phyloP scores from a whole-genome alignment of 352 stramenopile genomes.

The Phytophthora chlamydospora region DNA sequence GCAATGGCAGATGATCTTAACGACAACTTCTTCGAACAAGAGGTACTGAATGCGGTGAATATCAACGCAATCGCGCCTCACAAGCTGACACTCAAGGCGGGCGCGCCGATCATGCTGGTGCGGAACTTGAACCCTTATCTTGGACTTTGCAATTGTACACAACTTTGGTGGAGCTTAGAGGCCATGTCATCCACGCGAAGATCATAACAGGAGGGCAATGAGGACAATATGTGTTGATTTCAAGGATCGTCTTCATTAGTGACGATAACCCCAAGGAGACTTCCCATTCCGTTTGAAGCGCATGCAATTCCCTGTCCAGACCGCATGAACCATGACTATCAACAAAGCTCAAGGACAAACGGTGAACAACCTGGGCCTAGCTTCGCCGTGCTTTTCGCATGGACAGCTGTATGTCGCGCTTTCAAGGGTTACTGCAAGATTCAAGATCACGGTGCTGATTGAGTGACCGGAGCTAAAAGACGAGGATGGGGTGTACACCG shows the following conservation, averaged over 20 bases:
- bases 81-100: slow-evolving; percentile 30
- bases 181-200: no score
- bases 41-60: no score
- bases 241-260: slow-evolving; percentile 26
- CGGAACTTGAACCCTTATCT: no score
- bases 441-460: slow-evolving; percentile 25
- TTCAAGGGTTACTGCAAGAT: slow-evolving; percentile 9
- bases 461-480: slow-evolving; percentile 19
- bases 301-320: slow-evolving; percentile 36
- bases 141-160: no score
- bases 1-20: no score
- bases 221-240: slow-evolving; percentile 25
- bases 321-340: slow-evolving; percentile 41
- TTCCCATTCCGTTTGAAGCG: slow-evolving; percentile 31
- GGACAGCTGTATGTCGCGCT: slow-evolving; percentile 20
- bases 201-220: slow-evolving; percentile 33
- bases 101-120: no score
- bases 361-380: slow-evolving; percentile 32
- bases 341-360: slow-evolving; percentile 49
- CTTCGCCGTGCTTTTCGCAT: slow-evolving; percentile 31
- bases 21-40: no score
- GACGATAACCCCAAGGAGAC: slow-evolving; percentile 18
- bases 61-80: slow-evolving; percentile 30
- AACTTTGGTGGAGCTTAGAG: no score
- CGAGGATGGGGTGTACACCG: slow-evolving; percentile 11